These are phyloP conservation scores for Ascochyta koolunga DNA, from an alignment of 2,329 filamentous ascomycete genomes.

Conservation along the genomic window DNA sequence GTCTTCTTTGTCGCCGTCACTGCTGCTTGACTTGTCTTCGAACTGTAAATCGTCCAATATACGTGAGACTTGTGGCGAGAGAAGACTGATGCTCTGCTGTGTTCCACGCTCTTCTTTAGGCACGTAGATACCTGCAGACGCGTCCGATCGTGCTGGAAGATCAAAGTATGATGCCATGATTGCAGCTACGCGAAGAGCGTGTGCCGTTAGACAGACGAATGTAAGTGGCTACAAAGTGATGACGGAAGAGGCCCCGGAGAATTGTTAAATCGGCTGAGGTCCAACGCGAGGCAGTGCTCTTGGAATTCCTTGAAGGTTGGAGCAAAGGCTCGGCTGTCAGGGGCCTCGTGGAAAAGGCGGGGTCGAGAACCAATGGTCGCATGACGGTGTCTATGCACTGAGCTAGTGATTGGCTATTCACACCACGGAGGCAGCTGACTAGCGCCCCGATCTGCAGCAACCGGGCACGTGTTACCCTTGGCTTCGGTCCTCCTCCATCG, in stretches of 20 bases:
- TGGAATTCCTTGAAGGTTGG: conserved; percentile 13
- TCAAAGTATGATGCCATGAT: conserved; percentile 47
- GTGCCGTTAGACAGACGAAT: background rate
- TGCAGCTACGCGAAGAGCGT: conserved; percentile 6
- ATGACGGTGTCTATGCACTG: conserved; percentile 8
- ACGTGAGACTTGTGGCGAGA: conserved; percentile 40
- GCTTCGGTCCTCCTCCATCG: background rate
- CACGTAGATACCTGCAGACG: conserved; percentile 17
- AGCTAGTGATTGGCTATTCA: conserved; percentile 12
- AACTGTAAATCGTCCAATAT: conserved; percentile 37
- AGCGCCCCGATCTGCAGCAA: conserved; percentile 6
- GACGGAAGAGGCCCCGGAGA: background rate
- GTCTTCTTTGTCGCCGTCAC: conserved; percentile 18
- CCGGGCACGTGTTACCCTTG: background rate
- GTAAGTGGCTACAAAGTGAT: conserved; percentile 10
- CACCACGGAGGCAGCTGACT: background rate
- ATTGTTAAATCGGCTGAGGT: conserved; percentile 13
- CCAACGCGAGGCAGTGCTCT: conserved; percentile 11
- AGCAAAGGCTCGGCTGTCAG: conserved; percentile 12
- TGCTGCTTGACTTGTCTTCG: conserved; percentile 35
- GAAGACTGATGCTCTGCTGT: conserved; percentile 26
- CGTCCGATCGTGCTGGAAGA: conserved; percentile 27
- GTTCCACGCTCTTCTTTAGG: conserved; percentile 24
- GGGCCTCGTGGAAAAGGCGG: conserved; percentile 7
- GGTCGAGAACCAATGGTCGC: conserved; percentile 10